Evolutionary conservation across 2,329 filamentous ascomycete genomes (phyloP).

Genomic region (Phaeosphaeriaceae sp.): DNA sequence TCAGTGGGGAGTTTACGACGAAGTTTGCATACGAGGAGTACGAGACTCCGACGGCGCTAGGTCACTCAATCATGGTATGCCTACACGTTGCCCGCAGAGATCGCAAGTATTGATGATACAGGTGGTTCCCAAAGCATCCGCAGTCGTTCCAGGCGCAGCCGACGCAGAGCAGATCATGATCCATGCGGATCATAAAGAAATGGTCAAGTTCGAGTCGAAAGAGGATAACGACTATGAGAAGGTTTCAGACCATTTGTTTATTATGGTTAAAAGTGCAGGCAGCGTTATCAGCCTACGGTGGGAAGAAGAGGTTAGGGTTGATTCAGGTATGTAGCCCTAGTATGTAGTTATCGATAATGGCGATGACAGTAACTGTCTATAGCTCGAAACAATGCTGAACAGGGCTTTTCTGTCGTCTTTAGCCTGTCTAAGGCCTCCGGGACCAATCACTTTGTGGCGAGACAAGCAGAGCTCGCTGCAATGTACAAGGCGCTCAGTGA

Average conservation of each 20-base stretch:
- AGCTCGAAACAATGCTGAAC: too few species aligned
- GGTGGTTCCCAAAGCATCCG: constrained; percentile 48
- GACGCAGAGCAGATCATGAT: constrained; percentile 44
- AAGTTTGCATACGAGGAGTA: constrained; percentile 44
- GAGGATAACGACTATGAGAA: constrained; percentile 26
- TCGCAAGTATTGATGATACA: constrained; percentile 5
- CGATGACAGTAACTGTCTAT: too few species aligned
- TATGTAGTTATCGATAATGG: too few species aligned
- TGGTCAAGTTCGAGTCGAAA: constrained; percentile 43
- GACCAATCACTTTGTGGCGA: not conserved
- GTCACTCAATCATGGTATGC: constrained; percentile 33
- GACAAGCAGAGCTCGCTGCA: not conserved
- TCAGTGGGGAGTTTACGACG: constrained; percentile 45
- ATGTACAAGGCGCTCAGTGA: not conserved
- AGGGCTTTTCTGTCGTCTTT: too few species aligned
- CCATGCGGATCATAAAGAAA: constrained; percentile 41
- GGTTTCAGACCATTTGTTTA: constrained; percentile 23
- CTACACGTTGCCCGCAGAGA: too few species aligned
- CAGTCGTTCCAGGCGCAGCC: constrained; percentile 42
- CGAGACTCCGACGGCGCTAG: constrained; percentile 32
- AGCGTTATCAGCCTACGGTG: not conserved
- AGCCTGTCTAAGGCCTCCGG: not conserved
- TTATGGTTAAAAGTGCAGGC: constrained; percentile 21
- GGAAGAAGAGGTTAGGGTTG: constrained; percentile 9
- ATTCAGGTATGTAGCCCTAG: constrained; percentile 20